These are phyloP conservation scores for Chytriomyces hyalinus DNA, from an alignment of 192 early-diverging fungal species.

Conservation along the genomic window DNA sequence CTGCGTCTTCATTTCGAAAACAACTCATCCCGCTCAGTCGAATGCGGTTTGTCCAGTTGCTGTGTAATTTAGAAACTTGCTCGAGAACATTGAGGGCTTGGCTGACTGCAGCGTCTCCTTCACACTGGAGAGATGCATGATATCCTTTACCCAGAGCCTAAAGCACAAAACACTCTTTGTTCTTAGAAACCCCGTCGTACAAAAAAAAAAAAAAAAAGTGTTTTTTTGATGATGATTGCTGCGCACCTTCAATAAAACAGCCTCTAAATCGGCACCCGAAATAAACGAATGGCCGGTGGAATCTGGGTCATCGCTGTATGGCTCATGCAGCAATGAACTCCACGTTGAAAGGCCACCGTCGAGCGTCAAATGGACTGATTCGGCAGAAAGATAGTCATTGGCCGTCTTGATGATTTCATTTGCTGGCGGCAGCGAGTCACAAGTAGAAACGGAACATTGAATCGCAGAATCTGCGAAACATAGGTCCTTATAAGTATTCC, in stretches of 20 bases:
- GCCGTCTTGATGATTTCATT: slow-evolving; percentile 16
- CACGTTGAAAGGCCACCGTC: slow-evolving; percentile 66
- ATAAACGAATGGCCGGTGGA: slow-evolving; percentile 42
- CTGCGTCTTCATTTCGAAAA: slow-evolving; percentile 44
- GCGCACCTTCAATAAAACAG: no score
- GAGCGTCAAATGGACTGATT: slow-evolving; percentile 60
- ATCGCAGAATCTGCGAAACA: background rate
- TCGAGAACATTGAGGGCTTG: slow-evolving; percentile 59
- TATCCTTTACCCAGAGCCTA: slow-evolving; percentile 46
- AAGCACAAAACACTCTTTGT: background rate
- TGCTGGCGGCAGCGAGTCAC: slow-evolving; percentile 22
- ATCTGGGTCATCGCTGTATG: slow-evolving; percentile 47
- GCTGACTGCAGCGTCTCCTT: slow-evolving; percentile 63
- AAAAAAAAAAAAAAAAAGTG: background rate
- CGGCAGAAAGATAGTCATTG: slow-evolving; percentile 38
- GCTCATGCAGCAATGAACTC: slow-evolving; percentile 55
- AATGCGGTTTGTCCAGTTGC: no score
- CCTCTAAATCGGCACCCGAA: no score
- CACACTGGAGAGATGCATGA: slow-evolving; percentile 62
- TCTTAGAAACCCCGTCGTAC: slow-evolving; percentile 3
- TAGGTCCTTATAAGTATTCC: slow-evolving; percentile 21
- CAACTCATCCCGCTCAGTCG: no score
- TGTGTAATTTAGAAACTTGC: background rate
- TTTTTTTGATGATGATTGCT: no score
- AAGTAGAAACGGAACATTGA: slow-evolving; percentile 7